Evolutionary conservation across 768 basidiomycete genomes (phyloP), one percentile per base, ranked within the genome.

Genomic region (Termitomyces titanicus): DNA sequence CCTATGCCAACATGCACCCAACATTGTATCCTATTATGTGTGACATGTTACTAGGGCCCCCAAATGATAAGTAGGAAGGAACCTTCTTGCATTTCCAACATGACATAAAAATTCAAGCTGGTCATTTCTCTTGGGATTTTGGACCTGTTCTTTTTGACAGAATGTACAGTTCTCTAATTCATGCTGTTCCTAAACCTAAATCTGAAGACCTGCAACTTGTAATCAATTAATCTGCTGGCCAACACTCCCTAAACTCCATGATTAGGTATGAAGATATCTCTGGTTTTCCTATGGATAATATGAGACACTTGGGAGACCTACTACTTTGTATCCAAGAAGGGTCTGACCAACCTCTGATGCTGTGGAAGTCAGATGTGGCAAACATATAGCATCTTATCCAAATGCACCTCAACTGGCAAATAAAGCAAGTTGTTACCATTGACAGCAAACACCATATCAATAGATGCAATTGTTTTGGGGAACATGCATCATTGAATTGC

Each of bases 1-100:
- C 78, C 0, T 74, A 59, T 54, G 74, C 48, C 5, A 55, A 72
- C 3, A 72, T 69, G 0, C n/a, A 37, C 5, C 17, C 44, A 0
- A 43, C 22, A 0, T 56, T 20, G 0, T 68, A 65, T 27, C 72
- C 70, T 3, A n/a, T 25, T 0, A 65, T 47, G 3, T 31, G 18
- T 13, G 33, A 35, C 20, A 34, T 40, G 20, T 9, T 24, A 2
- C 44, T 50, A 20, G 27, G 31, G 1, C 22, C 34, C 17, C 22
- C 24, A 12, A 42, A 54, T 5, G 15, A 35, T 15, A 37, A 3
- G 1, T 9, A 54, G 13, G 47, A 47, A 35, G 33, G 20, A 3
- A 18, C 2, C 2, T 25, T 35, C n/a, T 27, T 49, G 27, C 46
- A 20, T 9, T 10, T 6, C 9, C 49, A 56, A 17, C 20, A 25